Evolutionary conservation across 2,329 filamentous ascomycete species (phyloP).

Genomic region (Sporothrix pallida): DNA sequence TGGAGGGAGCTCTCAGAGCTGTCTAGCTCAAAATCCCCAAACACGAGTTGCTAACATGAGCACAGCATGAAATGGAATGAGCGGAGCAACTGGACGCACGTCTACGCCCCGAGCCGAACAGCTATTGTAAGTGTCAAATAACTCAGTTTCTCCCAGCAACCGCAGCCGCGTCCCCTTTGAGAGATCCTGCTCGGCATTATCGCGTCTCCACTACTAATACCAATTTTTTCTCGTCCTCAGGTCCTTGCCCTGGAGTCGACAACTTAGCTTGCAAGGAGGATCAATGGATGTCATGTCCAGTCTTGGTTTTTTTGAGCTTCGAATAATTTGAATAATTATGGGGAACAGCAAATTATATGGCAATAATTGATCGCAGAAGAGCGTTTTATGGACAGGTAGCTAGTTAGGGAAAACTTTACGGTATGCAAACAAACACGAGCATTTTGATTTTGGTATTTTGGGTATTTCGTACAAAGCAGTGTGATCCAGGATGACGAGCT

Average conservation of each 20-base stretch:
- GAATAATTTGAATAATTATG: not conserved
- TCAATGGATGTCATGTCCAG: not conserved
- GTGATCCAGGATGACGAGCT: too few species aligned
- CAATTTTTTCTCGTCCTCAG: constrained; percentile 31
- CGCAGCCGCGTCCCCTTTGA: not conserved
- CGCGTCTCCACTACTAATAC: constrained; percentile 27
- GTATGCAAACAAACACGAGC: not conserved
- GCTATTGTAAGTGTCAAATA: constrained; percentile 70
- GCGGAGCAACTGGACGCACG: constrained; percentile 86
- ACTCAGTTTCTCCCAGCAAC: not conserved
- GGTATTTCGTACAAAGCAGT: not conserved
- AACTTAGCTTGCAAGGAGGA: constrained; percentile 35
- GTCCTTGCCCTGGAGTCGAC: constrained; percentile 46
- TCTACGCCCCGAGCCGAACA: constrained; percentile 85
- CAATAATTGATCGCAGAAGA: not conserved
- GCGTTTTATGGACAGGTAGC: not conserved
- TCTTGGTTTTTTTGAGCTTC: not conserved
- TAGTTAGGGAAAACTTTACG: not conserved
- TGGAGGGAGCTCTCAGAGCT: not conserved
- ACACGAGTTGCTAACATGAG: constrained; percentile 28
- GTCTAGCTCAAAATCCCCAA: not conserved
- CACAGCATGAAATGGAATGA: constrained; percentile 80
- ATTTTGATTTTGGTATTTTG: not conserved
- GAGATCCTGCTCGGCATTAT: not conserved
- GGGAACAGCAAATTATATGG: not conserved